Evolutionary conservation across 208 protist genomes (phyloP), one percentile per base, ranked within the genome.

Genomic region (Porcisia deanei): DNA sequence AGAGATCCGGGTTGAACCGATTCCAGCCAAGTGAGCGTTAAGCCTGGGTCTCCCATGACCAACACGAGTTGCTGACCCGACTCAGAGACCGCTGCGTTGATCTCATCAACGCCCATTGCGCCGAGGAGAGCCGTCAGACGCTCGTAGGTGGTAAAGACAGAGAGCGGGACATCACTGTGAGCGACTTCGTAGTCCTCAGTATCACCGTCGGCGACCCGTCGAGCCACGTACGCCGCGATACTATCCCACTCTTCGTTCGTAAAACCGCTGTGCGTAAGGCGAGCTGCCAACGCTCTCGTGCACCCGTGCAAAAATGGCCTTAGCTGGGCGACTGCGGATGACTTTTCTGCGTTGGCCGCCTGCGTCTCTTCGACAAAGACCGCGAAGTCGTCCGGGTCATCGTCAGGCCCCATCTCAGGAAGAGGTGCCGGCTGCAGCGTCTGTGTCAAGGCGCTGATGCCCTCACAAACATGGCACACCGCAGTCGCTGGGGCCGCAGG

Each of bases 371-470:
- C 76, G 7, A 75, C 61, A 20, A 94, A 72, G 14, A 79, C 69
- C 10, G 61, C 76, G 53, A 87, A 94, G 76, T 96, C 92, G n/a
- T 92, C 88, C 0, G 83, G 84, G 64, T 93, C 87, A 64, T 97
- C 92, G 14, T 80, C 87, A 1, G 76, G 54, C 64, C 92, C 91
- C 85, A 91, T 92, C 41, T 52, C 72, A 7, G 90, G 90, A 4
- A 95, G 45, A 22, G 88, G 77, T 3, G 77, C 18, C 14, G 86
- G 87, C 66, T 76, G 77, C 60, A 97, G 80, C n/a, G 81, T 85
- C 80, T 96, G 89, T 34, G 89, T 82, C 14, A 96, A 80, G 41
- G 83, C 88, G 49, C 81, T 85, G 66, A 96, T 39, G 30, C 88
- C 90, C 70, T 96, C 92, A 71, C 88, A 94, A 8, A 87, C 84